Evolutionary conservation across 1,284 basidiomycete genomes (phyloP), one percentile per base, ranked within the genome.

Genomic region (Microbotryum silenes-acaulis): DNA sequence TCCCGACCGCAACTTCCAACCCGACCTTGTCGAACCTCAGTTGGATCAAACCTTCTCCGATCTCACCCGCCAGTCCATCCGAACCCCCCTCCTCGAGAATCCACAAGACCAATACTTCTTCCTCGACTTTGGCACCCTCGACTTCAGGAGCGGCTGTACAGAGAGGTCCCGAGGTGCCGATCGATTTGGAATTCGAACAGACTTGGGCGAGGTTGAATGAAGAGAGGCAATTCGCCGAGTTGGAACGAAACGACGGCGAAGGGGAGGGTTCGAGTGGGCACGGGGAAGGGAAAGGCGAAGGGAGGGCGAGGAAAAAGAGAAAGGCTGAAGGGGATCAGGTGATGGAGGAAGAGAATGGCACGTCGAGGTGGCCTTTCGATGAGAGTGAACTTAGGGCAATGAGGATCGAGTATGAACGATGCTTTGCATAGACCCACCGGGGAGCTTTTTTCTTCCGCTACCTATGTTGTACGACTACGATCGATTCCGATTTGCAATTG

Each of bases 1-100:
- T 74, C 52, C 29, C 54, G 56, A 21, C 69, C 63, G 37, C 25
- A 51, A 33, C 53, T 21, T 23, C 70, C 64, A 57, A 71, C 67
- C 21, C 65, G 46, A 69, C 70, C 6, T 67, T 71, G 37, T 72
- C 72, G 50, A 71, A 69, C 2, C 70, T 72, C 27, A 70, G 71
- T 18, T 72, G 64, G 25, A 25, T 57, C 51, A 62, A 50, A 23
- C 66, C 70, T 6, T 68, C 64, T 0, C 69, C 70, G 4, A 61
- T 65, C 54, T 72, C 72, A 1, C 74, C 74, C 5, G 67, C 71
- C 1, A 72, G 72, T 21, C 71, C 73, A 1, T 68, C 66, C 23
- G 63, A 64, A 21, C 61, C 7, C 6, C 31, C n/a, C 23, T 33
- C 9, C 37, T 42, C 37, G 37, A 42, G 37, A 12, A 42, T 12